A percentile compares a stretch with the other conserved stretches of the same genome.
phyloP scores from a whole-genome alignment of 148 eudicot genomes.

The Spergularia bocconei region DNA sequence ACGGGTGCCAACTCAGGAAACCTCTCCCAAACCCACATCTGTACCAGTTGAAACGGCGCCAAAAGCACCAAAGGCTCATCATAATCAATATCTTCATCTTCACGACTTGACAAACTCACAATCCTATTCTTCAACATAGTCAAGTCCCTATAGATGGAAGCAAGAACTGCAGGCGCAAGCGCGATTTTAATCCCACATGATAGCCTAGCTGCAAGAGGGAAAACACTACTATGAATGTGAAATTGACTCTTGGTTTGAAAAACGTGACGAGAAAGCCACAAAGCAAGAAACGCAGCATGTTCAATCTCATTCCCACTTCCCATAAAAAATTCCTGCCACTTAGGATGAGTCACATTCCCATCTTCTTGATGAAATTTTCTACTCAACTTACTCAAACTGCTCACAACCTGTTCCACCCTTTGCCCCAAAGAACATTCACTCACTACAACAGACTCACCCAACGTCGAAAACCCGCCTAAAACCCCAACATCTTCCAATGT shows the following conservation, averaged over 20 bases:
- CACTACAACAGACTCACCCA: constrained; percentile 19
- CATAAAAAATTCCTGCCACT: constrained; percentile 32
- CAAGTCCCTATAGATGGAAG: constrained; percentile 43
- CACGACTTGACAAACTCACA: no score
- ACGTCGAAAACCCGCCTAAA: constrained; percentile 32
- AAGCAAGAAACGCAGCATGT: constrained; percentile 36
- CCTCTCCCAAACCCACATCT: constrained; percentile 61
- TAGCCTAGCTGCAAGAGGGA: constrained; percentile 31
- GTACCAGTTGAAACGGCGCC: constrained; percentile 43
- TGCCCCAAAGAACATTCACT: background rate
- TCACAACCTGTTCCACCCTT: background rate
- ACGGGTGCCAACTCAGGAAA: constrained; percentile 27
- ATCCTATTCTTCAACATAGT: constrained; percentile 17
- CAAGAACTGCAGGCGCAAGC: constrained; percentile 35
- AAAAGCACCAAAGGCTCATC: constrained; percentile 3
- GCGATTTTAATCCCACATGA: constrained; percentile 28
- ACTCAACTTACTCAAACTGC: background rate
- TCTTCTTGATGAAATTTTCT: background rate
- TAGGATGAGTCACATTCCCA: background rate
- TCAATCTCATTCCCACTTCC: constrained; percentile 28
- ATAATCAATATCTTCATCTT: no score
- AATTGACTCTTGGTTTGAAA: background rate
- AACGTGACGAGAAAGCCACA: constrained; percentile 41
- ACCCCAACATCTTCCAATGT: constrained; percentile 43
- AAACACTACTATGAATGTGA: background rate